Evolutionary conservation across 345 rosid species (phyloP).

Genomic region (Salix arbutifolia): DNA sequence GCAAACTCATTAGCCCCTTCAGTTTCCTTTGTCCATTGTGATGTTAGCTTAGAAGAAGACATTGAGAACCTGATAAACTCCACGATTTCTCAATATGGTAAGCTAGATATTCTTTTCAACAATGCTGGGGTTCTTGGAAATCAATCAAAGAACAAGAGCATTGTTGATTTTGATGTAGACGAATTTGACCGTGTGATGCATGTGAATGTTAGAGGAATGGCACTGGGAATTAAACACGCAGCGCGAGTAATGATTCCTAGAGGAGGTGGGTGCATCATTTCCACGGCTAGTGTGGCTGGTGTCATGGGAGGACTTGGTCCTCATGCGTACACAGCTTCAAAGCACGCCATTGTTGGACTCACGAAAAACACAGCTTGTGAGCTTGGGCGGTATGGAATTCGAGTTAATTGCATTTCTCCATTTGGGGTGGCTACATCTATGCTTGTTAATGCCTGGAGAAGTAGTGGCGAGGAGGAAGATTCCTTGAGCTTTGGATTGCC

Average conservation of each 20-base stretch:
- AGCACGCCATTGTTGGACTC: conserved; percentile 77
- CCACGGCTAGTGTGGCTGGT: conserved; percentile 78
- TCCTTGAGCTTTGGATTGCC: conserved; percentile 33
- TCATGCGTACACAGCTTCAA: conserved; percentile 82
- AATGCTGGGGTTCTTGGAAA: conserved; percentile 78
- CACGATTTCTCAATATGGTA: conserved; percentile 47
- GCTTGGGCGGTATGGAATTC: conserved; percentile 64
- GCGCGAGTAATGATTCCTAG: conserved; percentile 64
- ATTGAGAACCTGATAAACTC: conserved; percentile 47
- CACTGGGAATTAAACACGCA: conserved; percentile 77
- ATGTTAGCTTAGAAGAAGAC: conserved; percentile 61
- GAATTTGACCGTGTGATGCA: conserved; percentile 70
- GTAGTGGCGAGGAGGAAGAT: conserved; percentile 26
- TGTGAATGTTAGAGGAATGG: conserved; percentile 60
- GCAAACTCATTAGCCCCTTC: conserved; percentile 45
- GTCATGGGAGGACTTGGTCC: conserved; percentile 86
- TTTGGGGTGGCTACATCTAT: conserved; percentile 83
- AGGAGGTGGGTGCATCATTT: conserved; percentile 61
- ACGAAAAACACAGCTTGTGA: conserved; percentile 81
- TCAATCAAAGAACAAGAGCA: conserved; percentile 65
- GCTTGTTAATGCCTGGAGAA: conserved; percentile 66
- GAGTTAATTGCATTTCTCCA: conserved; percentile 82
- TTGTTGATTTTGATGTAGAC: conserved; percentile 51
- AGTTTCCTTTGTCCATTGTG: conserved; percentile 59
- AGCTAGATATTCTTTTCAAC: conserved; percentile 65